Evolutionary conservation across 805 yeast genomes (phyloP), one percentile per base, ranked within the genome.

Genomic region (Sugiyamaella qingdaonensis): DNA sequence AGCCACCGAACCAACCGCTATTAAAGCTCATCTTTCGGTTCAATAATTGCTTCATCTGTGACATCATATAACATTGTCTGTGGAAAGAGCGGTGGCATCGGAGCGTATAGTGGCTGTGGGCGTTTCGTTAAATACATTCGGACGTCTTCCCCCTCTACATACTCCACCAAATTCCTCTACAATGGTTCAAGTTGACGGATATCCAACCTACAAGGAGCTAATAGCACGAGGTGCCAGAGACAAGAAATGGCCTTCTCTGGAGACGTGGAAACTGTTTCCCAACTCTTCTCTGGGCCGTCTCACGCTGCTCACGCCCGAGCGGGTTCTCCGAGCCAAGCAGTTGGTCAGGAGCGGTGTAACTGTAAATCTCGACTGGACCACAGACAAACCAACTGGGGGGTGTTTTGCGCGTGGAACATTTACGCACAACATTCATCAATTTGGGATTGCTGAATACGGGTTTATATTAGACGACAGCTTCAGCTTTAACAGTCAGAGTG

Each of bases 401-500:
- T 52, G 54, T 33, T 52, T 48, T 49, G 52, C 44, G 10, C 52
- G 52, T 2, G 52, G 52, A 10, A 18, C 16, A 19, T 18, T 35
- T 9, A n/a, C 13, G 24, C 52, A 49, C 31, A 10, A 13, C 11
- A 49, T 49, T 3, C 46, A 42, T 49, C 39, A 41, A 11, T 49
- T 49, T 24, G 36, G 27, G 21, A 27, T 42, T 27, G 52, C 46
- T 27, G 52, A 35, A 41, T 49, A 36, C 16, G 48, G 39, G 13
- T 7, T 39, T n/a, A 19, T 39, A 13, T 9, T 49, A 9, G 64
- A 61, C 42, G 64, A 61, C 45, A 60, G 55, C 45, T 45, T 51
- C 34, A 27, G 14, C 14, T 50, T 60, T 32, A 61, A 61, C 46
- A 61, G 63, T 3, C 64, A 61, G 39, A 50, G 60, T 10, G 53